These are phyloP conservation scores for Yamadazyma triangularis DNA, from an alignment of 1,139 yeast species.

Conservation along the genomic window DNA sequence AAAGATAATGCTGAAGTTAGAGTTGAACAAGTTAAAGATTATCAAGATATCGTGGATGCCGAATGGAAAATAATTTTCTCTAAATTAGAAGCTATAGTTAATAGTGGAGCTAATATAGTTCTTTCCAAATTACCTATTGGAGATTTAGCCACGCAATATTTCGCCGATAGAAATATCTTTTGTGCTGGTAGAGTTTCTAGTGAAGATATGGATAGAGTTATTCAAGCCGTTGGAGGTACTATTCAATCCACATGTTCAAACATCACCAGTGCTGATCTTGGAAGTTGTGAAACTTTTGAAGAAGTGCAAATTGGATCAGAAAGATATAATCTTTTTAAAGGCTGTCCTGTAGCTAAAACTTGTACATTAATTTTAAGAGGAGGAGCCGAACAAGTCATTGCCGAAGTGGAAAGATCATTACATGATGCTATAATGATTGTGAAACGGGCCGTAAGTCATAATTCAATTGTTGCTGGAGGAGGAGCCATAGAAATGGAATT, in stretches of 20 bases:
- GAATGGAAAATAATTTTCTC: conserved; percentile 93
- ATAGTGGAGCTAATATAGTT: conserved; percentile 88
- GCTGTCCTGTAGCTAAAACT: conserved; percentile 89
- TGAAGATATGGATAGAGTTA: conserved; percentile 90
- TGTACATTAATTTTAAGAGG: conserved; percentile 93
- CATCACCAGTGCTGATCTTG: conserved; percentile 62
- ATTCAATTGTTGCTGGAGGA: conserved; percentile 92
- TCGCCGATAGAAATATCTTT: conserved; percentile 93
- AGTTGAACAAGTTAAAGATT: conserved; percentile 88
- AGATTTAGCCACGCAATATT: conserved; percentile 95
- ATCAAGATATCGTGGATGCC: conserved; percentile 96
- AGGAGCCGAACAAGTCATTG: conserved; percentile 97
- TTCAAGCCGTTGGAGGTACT: conserved; percentile 91
- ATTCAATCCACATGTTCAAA: conserved; percentile 89
- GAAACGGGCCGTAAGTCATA: conserved; percentile 86
- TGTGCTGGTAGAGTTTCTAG: conserved; percentile 94
- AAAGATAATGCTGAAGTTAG: conserved; percentile 99
- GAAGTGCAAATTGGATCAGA: conserved; percentile 96
- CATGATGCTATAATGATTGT: conserved; percentile 99
- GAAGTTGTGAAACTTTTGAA: conserved; percentile 82
- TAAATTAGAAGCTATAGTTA: conserved; percentile 77
- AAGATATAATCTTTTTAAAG: conserved; percentile 86
- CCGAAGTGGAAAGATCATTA: conserved; percentile 94
- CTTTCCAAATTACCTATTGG: conserved; percentile 95
- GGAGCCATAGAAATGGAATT: conserved; percentile 99